phyloP scores from a whole-genome alignment of 2,329 filamentous ascomycete species.

The Arthrobotrys conoides region DNA sequence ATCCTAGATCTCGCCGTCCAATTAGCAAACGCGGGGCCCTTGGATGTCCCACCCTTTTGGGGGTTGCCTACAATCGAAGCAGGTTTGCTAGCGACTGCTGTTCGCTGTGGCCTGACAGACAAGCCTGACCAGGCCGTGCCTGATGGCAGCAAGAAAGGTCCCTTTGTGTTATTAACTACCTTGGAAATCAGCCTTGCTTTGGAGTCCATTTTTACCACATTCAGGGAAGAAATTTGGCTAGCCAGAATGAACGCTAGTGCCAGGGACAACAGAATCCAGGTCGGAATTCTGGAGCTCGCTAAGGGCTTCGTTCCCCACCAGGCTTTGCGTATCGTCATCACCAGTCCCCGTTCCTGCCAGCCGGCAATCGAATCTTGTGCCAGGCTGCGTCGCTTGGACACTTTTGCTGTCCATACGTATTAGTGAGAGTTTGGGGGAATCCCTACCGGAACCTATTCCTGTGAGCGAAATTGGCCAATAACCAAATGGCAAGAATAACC shows the following conservation, averaged over 20 bases:
- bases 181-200: conserved; percentile 55
- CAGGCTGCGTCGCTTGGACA: conserved; percentile 58
- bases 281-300: conserved; percentile 50
- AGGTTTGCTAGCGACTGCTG: conserved; percentile 53
- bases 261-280: conserved; percentile 51
- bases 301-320: conserved; percentile 40
- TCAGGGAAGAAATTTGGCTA: conserved; percentile 15
- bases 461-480: conserved; percentile 60
- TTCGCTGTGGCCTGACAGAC: conserved; percentile 50
- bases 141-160: neutral
- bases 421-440: conserved; percentile 48
- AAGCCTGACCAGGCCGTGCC: conserved; percentile 52
- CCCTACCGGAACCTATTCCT: conserved; percentile 47
- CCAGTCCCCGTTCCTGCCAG: conserved; percentile 43
- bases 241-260: conserved; percentile 26
- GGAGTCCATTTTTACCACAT: conserved; percentile 5
- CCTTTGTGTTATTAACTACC: conserved; percentile 19
- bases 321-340: conserved; percentile 58
- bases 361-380: conserved; percentile 37
- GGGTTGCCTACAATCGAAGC: conserved; percentile 58
- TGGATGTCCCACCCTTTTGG: conserved; percentile 39
- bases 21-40: conserved; percentile 45
- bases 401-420: conserved; percentile 28
- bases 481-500: conserved; percentile 56
- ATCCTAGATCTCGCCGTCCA: conserved; percentile 14